A percentile compares a stretch with the other conserved stretches of the same genome.
Conservation (phyloP, 2,329 filamentous ascomycete genomes). For the Hortaea sp. region DNA sequence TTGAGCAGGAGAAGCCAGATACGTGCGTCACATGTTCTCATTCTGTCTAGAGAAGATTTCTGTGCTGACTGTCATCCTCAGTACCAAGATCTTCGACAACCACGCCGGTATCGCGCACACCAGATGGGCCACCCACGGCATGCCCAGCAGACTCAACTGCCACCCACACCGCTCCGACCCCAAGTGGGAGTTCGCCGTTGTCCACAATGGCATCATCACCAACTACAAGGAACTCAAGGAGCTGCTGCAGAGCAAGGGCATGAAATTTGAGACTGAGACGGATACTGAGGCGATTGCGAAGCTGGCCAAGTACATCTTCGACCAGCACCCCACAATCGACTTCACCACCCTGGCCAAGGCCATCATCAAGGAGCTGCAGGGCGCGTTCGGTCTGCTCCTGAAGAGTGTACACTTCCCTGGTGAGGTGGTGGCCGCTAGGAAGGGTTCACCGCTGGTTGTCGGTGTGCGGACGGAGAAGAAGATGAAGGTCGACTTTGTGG, state of each 20-base stretch:
- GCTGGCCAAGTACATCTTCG: constrained; percentile 95
- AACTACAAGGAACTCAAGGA: constrained; percentile 99
- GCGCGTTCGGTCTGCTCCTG: constrained; percentile 91
- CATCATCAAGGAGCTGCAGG: constrained; percentile 95
- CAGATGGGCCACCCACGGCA: constrained; percentile 95
- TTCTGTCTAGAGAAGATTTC: too few relatives aligned
- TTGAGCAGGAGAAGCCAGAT: constrained; percentile 73
- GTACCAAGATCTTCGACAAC: constrained; percentile 85
- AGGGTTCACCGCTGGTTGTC: constrained; percentile 94
- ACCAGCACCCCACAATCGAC: constrained; percentile 85
- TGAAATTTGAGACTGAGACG: constrained; percentile 98
- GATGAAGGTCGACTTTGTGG: constrained; percentile 99
- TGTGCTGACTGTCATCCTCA: too few relatives aligned
- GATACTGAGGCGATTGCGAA: constrained; percentile 99
- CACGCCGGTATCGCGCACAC: constrained; percentile 99
- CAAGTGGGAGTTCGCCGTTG: constrained; percentile 90
- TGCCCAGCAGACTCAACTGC: constrained; percentile 90
- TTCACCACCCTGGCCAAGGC: constrained; percentile 96
- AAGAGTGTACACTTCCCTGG: constrained; percentile 98
- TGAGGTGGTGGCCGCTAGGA: constrained; percentile 93
- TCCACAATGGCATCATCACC: constrained; percentile 99
- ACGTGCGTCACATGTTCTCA: constrained; percentile 27
- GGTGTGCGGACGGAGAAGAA: constrained; percentile 95
- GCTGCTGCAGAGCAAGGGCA: constrained; percentile 85
- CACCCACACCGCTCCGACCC: constrained; percentile 96